These are phyloP conservation scores for Pyrenochaeta sp. DNA, from an alignment of 2,329 filamentous ascomycete genomes.

Conservation along the genomic window DNA sequence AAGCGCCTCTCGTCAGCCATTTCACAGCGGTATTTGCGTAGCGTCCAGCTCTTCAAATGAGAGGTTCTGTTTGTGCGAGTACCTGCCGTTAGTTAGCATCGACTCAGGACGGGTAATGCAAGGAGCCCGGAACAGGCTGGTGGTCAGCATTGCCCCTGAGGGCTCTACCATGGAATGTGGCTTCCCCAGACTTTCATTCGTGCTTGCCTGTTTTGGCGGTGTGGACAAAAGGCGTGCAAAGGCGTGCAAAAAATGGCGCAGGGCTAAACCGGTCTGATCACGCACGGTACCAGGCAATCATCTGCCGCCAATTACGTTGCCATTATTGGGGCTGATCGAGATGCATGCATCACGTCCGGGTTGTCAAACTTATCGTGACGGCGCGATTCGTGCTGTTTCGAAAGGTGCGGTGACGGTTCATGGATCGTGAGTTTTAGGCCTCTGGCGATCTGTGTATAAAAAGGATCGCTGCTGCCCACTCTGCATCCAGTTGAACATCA, in stretches of 20 bases:
- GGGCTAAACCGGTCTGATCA: constrained; percentile 30
- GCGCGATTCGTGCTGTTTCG: constrained; percentile 37
- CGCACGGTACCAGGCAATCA: constrained; percentile 32
- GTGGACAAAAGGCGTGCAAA: constrained; percentile 22
- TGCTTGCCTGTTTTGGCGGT: constrained; percentile 24
- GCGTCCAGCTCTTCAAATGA: constrained; percentile 2
- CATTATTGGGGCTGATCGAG: constrained; percentile 39
- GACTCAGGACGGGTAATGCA: constrained; percentile 29
- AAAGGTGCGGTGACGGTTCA: constrained; percentile 39
- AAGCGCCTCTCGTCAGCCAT: constrained; percentile 14
- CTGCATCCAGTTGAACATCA: constrained; percentile 36
- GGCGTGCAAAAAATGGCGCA: constrained; percentile 43
- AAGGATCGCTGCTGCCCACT: constrained; percentile 30
- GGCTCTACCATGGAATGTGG: constrained; percentile 10
- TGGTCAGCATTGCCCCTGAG: constrained; percentile 17
- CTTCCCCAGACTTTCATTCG: constrained; percentile 30
- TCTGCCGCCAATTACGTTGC: constrained; percentile 34
- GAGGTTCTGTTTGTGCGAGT: constrained; percentile 15
- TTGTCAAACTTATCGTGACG: constrained; percentile 35
- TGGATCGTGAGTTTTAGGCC: constrained; percentile 25
- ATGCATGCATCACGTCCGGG: constrained; percentile 40
- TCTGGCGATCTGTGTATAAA: constrained; percentile 37
- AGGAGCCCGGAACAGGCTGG: constrained; percentile 20
- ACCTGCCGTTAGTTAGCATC: constrained; percentile 17
- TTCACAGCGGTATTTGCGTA: constrained; percentile 11